These are phyloP conservation scores for Dunaliella primolecta DNA, from an alignment of 139 green algal species.

Conservation along the genomic window DNA sequence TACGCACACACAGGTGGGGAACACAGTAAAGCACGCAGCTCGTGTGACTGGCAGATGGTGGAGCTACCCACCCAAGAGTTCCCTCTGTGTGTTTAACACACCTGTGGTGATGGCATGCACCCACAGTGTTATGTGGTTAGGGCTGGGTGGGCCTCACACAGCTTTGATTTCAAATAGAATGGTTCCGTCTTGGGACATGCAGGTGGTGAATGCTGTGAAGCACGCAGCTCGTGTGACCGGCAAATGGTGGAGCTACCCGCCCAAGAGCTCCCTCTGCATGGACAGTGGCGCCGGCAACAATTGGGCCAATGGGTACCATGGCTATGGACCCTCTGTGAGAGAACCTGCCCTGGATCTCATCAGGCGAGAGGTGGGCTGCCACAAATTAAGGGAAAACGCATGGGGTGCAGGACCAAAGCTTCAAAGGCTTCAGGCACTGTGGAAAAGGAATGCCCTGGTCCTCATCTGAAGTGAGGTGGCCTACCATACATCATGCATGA, in stretches of 20 bases:
- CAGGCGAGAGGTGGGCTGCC: constrained; percentile 52
- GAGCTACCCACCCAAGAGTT: constrained; percentile 43
- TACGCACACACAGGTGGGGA: constrained; percentile 43
- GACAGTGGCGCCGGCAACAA: constrained; percentile 83
- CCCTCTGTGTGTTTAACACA: constrained; percentile 42
- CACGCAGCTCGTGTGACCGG: constrained; percentile 6
- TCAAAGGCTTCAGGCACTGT: too few species aligned
- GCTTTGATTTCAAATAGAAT: too few species aligned
- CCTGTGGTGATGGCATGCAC: too few species aligned
- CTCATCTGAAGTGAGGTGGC: too few species aligned
- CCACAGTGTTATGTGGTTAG: too few species aligned
- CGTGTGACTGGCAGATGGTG: constrained; percentile 42
- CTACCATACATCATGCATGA: too few species aligned
- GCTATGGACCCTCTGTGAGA: constrained; percentile 47
- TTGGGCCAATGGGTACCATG: constrained; percentile 76
- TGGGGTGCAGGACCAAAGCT: too few species aligned
- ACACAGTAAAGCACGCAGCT: constrained; percentile 23
- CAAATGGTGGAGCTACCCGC: constrained; percentile 60
- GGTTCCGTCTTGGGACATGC: too few species aligned
- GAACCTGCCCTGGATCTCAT: constrained; percentile 48
- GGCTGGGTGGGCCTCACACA: too few species aligned
- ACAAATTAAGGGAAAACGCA: too few species aligned
- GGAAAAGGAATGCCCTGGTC: too few species aligned
- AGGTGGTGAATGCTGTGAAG: constrained; percentile 45
- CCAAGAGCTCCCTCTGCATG: constrained; percentile 32